Base-by-base conservation (phyloP, 108 stramenopile species). In the Nitzschia sp. region DNA sequence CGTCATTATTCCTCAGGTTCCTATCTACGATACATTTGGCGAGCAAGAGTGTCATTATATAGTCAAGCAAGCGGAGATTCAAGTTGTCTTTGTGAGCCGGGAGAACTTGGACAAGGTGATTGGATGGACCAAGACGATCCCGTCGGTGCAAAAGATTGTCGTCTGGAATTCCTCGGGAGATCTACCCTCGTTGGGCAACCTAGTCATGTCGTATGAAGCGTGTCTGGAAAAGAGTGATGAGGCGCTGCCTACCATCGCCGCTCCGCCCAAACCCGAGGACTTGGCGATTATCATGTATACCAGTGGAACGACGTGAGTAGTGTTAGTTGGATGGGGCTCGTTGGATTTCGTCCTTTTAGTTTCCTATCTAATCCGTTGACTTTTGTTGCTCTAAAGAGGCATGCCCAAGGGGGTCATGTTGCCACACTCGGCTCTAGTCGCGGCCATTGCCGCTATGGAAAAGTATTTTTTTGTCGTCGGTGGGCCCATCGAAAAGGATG, bases 221-320 rank as follows among this genome's bases (percentile, higher is more conserved):
- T 51, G 49, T 51, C 49, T 51, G 18, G 49, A 51, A 51, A 21
- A n/a, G 19, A 19, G 21, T 51, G 11, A 5, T 17, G 49, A 51
- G 21, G 49, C n/a, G 4, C 38, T 9, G 13, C 49, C 49, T n/a
- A 9, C 4, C 21, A 9, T 51, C 4, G 18, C 49, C 4, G 11
- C 49, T 42, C 60, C 60, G 9, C 60, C 60, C 36, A 62, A 35
- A 26, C 60, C 60, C 6, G 13, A 36, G n/a, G 51, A 51, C 24
- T 23, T 54, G 18, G 65, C 65, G 3, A 21, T 66, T 31, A 54
- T 66, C 51, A 66, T 66, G 65, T 66, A 66, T n/a, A 66, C 59
- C 38, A 70, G 66, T 59, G 91, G 91, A 24, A 74, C 66, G n/a
- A 83, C 79, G 49, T 51, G 21, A 51, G 49, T 51, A 5, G 38